Evolutionary conservation across 1,139 yeast species (phyloP), one percentile per base, ranked within the genome.

Genomic region (Pichia sp.): DNA sequence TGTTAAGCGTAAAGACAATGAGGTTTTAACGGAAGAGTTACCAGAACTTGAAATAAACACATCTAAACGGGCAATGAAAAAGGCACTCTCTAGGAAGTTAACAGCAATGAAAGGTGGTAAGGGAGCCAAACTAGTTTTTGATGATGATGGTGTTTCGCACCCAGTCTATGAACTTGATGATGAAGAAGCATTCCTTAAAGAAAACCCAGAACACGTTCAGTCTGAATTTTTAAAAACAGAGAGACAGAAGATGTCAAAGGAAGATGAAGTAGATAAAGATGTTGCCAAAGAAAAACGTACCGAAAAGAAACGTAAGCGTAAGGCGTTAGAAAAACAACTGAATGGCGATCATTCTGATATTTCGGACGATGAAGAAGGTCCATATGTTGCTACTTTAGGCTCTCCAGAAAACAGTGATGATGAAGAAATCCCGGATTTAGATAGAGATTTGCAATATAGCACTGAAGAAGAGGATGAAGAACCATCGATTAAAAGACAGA

Each of bases 61-160:
- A 0, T 90, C 97, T 3, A 92, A 86, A 63, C 77, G 98, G 60
- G 84, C 85, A n/a, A 82, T 81, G 43, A 92, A 88, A 73, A 83
- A 79, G 56, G 97, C 97, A 0, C 73, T 89, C 45, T 86, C 96
- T 8, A 89, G 85, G 70, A 92, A 90, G 65, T 80, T 82, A 11
- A 76, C 86, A n/a, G 63, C 81, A n/a, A 67, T 79, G 34, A 68
- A 75, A 28, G 44, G 48, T 29, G 78, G 77, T 53, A 78, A 79
- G 53, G 83, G 96, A 25, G 79, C 87, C 34, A 92, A 88, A 65
- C 68, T 92, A 58, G 75, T 78, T 49, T 92, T 92, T 64, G 99
- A 92, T 63, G 98, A 92, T 55, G 97, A 92, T 3, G 99, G 99
- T 39, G 73, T 74, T 7, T 83, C 97, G 0, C 97, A 90, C 67